A percentile compares a stretch with the other conserved stretches of the same genome.
Evolutionary conservation across 2,329 filamentous ascomycete species (phyloP).

Genomic region (Fusarium concolor): DNA sequence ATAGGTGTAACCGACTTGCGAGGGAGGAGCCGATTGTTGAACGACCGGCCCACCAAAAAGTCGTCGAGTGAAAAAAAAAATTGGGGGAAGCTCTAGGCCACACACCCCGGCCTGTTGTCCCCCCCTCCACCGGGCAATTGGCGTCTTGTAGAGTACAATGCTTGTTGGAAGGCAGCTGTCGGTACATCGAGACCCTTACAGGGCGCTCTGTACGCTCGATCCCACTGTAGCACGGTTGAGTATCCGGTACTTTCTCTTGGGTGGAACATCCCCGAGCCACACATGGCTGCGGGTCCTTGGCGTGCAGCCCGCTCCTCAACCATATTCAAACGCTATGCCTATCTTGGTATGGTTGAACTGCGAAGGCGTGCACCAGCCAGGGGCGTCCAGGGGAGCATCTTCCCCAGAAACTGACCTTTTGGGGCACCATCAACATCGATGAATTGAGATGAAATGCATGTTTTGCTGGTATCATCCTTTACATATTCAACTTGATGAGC

Average conservation of each 20-base stretch:
- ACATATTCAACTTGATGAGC: slow-evolving; percentile 22
- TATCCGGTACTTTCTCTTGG: slow-evolving; percentile 43
- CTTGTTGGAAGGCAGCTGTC: slow-evolving; percentile 15
- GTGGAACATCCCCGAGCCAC: slow-evolving; percentile 43
- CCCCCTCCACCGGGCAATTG: slow-evolving; percentile 30
- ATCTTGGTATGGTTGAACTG: slow-evolving; percentile 38
- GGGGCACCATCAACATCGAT: slow-evolving; percentile 47
- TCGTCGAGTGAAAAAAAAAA: slow-evolving; percentile 49
- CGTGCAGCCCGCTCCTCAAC: slow-evolving; percentile 56
- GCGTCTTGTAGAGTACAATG: slow-evolving; percentile 14
- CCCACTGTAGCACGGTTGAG: slow-evolving; percentile 36
- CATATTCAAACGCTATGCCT: slow-evolving; percentile 54
- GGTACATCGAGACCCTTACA: slow-evolving; percentile 38
- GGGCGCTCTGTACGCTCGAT: slow-evolving; percentile 24
- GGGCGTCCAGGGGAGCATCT: slow-evolving; percentile 44
- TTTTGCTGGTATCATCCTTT: slow-evolving; percentile 38
- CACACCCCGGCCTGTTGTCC: too few species aligned
- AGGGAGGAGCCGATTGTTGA: slow-evolving; percentile 52
- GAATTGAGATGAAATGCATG: slow-evolving; percentile 20
- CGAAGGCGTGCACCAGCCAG: slow-evolving; percentile 40
- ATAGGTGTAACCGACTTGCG: slow-evolving; percentile 45
- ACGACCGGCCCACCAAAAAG: slow-evolving; percentile 51
- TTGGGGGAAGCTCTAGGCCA: slow-evolving; percentile 49
- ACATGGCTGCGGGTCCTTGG: slow-evolving; percentile 45
- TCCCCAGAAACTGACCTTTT: slow-evolving; percentile 48